Base-by-base conservation (phyloP, 2,329 filamentous ascomycete species). In the Fusarium stilboides region DNA sequence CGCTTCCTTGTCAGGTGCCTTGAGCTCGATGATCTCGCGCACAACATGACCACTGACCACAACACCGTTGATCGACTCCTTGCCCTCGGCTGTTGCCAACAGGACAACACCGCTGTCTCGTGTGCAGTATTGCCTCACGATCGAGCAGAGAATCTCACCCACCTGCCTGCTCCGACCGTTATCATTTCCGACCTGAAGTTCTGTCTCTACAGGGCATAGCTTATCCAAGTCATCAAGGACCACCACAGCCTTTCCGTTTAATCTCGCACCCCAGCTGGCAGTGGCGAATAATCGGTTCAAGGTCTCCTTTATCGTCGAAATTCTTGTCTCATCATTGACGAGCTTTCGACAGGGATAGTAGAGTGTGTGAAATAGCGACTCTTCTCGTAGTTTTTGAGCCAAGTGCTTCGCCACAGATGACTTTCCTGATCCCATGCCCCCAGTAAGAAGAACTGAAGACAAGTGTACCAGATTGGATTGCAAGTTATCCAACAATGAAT, bases 211-310 rank as follows among this genome's bases (percentile, higher is more conserved):
- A 0, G 96, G 95, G 76, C 95, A 98, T 2, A 99, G 85, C 75
- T 93, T 94, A 79, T 99, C 96, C 8, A 99, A 82, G 75, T 99
- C 96, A 75, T 99, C 96, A 3, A 99, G 84, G 49, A 99, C 89
- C 20, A 99, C 92, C 4, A 98, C 78, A 0, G 94, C 88, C 66
- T 89, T 91, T 6, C 96, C 96, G 22, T 94, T 94, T 1, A 96
- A 86, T 62, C 95, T 88, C 36, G 95, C 93, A 37, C 93, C 94
- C 96, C 96, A 99, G 42, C 92, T 91, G 5, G 96, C 96, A 20
- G 89, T 87, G 84, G 96, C 94, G 77, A 99, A 98, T 3, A 97
- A 80, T 17, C 94, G 88, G 51, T 88, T 91, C 7, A 99, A 81
- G 0, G 90, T 96, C 75, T 98, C 95, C 76, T 97, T 98, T 80